A percentile compares a stretch with the other conserved stretches of the same genome.
phyloP scores from a whole-genome alignment of 208 protist species.

The Crithidia brevicula region DNA sequence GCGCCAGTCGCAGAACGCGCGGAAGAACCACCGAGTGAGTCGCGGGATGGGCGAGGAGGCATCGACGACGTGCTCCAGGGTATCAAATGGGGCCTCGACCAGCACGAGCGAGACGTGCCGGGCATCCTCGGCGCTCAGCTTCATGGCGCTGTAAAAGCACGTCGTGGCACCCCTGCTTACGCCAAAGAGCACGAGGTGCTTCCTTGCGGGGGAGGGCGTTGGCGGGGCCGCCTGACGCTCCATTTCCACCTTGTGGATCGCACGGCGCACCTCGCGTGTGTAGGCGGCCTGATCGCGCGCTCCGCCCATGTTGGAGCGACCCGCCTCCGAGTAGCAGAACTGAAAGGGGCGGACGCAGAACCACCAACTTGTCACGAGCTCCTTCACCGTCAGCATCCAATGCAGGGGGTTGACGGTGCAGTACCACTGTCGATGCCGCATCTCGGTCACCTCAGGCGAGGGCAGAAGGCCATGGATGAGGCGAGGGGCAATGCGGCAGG shows the following conservation, averaged over 20 bases:
- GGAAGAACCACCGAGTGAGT: conserved; percentile 74
- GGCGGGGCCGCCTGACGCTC: neutral
- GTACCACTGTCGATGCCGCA: conserved; percentile 56
- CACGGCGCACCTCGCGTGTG: conserved; percentile 72
- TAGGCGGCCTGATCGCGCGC: conserved; percentile 67
- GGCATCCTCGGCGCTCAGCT: conserved; percentile 64
- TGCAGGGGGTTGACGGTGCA: conserved; percentile 67
- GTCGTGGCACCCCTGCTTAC: conserved; percentile 83
- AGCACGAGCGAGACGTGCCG: conserved; percentile 81
- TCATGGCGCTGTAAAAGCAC: conserved; percentile 83
- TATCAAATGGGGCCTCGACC: conserved; percentile 87
- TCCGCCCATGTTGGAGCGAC: conserved; percentile 69
- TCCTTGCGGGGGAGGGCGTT: neutral
- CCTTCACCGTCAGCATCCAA: conserved; percentile 67
- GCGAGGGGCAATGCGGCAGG: conserved; percentile 61
- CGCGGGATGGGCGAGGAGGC: conserved; percentile 60
- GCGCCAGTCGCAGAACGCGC: conserved; percentile 73
- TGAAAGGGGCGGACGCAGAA: conserved; percentile 55
- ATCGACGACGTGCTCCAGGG: conserved; percentile 71
- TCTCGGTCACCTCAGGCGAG: conserved; percentile 78
- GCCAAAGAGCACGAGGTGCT: conserved; percentile 84
- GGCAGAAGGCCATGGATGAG: conserved; percentile 80
- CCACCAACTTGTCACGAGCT: conserved; percentile 44
- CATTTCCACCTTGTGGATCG: conserved; percentile 47
- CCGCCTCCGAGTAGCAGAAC: conserved; percentile 61